phyloP scores from a whole-genome alignment of 192 early-diverging fungal species.

The Gorgonomyces haynaldii region DNA sequence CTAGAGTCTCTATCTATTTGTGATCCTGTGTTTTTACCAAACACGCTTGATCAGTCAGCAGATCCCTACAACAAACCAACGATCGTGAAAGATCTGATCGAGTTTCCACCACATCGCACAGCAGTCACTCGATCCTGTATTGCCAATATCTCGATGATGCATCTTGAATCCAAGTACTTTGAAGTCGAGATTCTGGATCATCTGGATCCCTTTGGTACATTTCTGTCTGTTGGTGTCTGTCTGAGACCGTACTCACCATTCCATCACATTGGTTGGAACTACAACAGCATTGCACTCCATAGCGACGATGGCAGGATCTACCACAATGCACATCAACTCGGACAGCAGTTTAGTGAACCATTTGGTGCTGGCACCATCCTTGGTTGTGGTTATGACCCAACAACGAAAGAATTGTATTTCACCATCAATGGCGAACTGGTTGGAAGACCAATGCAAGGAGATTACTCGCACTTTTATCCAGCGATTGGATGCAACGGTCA shows the following conservation, averaged over 20 bases:
- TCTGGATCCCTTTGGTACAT: conserved; percentile 7
- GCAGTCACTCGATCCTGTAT: conserved; percentile 3
- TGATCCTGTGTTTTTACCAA: too few species aligned
- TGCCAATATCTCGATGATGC: not conserved
- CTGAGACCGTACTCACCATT: conserved; percentile 24
- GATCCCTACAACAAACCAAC: conserved; percentile 6
- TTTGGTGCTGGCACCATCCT: conserved; percentile 18
- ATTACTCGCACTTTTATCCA: too few species aligned
- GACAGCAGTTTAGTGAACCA: conserved; percentile 1
- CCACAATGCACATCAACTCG: conserved; percentile 17
- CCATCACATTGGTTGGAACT: conserved; percentile 37
- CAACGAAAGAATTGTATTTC: conserved; percentile 12
- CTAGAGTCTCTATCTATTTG: not conserved
- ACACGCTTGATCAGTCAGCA: not conserved
- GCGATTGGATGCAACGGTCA: too few species aligned
- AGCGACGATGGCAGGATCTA: conserved; percentile 34
- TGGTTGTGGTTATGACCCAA: conserved; percentile 18
- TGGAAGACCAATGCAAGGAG: too few species aligned
- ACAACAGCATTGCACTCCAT: conserved; percentile 25
- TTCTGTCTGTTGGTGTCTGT: conserved; percentile 29
- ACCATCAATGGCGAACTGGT: too few species aligned
- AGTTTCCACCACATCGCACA: not conserved
- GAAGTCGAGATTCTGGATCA: conserved; percentile 15
- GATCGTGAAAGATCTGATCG: not conserved
- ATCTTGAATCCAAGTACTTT: conserved; percentile 14